Conservation (phyloP, 163 green algal species). For the Chlamydomonas reinhardtii region DNA sequence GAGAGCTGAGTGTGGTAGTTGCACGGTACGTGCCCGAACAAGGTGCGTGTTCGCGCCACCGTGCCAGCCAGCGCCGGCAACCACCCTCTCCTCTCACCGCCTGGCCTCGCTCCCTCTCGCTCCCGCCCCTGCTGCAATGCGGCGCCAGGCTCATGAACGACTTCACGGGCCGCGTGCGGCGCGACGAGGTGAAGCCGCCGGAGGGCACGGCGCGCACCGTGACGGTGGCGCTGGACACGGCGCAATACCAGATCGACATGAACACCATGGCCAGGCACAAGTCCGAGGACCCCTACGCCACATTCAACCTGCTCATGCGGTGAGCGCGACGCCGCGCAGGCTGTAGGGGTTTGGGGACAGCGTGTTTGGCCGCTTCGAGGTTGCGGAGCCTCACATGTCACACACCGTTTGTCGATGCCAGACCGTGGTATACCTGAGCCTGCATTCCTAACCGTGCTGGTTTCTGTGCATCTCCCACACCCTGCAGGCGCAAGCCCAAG, state of each 20-base stretch:
- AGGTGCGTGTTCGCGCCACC: no score
- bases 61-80: no score
- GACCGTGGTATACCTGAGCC: no score
- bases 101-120: no score
- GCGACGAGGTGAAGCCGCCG: conserved; percentile 81
- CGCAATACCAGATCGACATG: conserved; percentile 97
- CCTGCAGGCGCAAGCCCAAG: conserved; percentile 85
- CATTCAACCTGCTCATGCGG: conserved; percentile 93
- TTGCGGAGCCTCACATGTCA: background rate
- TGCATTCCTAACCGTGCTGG: no score
- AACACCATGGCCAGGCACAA: conserved; percentile 66
- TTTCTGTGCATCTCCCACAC: no score
- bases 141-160: conserved; percentile 96
- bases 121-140: no score
- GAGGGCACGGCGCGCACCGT: conserved; percentile 83
- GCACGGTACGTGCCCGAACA: no score
- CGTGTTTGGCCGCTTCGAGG: background rate
- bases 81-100: no score
- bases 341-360: no score
- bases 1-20: no score
- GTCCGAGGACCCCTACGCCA: conserved; percentile 84
- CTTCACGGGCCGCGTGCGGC: conserved; percentile 86
- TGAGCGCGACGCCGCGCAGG: background rate
- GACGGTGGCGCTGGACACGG: conserved; percentile 89
- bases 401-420: no score